A percentile compares a stretch with the other conserved stretches of the same genome.
Conservation (phyloP, 768 basidiomycete genomes). For the Exidia glandulosa region DNA sequence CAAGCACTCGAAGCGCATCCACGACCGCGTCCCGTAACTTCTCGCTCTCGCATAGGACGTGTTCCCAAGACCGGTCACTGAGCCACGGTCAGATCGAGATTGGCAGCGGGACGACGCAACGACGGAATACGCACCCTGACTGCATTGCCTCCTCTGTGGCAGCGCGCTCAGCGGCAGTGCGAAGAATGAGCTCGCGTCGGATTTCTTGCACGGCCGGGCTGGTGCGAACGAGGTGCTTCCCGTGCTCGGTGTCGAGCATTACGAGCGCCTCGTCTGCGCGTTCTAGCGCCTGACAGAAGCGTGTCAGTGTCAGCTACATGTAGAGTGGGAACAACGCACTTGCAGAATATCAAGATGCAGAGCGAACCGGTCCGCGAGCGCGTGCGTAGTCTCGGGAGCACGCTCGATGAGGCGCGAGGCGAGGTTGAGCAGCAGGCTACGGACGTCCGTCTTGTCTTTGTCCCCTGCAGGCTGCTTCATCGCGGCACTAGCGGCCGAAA, state of each 20-base stretch:
- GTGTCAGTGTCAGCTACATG: not conserved
- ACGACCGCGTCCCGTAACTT: too few species aligned
- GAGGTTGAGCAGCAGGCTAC: conserved; percentile 58
- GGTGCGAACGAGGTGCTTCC: conserved; percentile 52
- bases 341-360: conserved; percentile 63
- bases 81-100: too few species aligned
- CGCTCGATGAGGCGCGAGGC: conserved; percentile 64
- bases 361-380: conserved; percentile 65
- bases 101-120: not conserved
- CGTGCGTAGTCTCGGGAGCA: conserved; percentile 49
- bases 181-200: conserved; percentile 57
- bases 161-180: conserved; percentile 50
- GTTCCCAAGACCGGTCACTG: conserved; percentile 79
- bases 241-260: conserved; percentile 57
- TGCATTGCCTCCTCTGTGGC: conserved; percentile 25
- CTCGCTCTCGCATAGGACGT: too few species aligned
- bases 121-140: conserved; percentile 35
- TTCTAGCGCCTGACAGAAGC: conserved; percentile 33
- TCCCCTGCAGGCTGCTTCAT: too few species aligned
- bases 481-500: too few species aligned
- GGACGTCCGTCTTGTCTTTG: conserved; percentile 51
- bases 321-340: not conserved
- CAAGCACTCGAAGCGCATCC: too few species aligned
- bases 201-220: conserved; percentile 67
- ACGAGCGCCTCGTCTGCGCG: conserved; percentile 61